phyloP scores from a whole-genome alignment of 345 rosid species.

The Turritis glabra region DNA sequence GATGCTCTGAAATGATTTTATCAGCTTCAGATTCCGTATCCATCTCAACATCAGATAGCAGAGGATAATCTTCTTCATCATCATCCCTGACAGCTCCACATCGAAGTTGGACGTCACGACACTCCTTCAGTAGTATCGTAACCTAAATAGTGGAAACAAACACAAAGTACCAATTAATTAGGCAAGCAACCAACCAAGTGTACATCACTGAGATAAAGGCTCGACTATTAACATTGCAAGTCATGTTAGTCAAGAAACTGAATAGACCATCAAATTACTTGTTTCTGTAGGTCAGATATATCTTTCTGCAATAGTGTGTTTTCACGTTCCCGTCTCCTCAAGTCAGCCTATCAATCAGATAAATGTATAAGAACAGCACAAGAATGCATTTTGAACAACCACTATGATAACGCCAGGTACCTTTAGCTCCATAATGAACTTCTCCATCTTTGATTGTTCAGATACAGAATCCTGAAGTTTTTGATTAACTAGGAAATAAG shows the following conservation, averaged over 20 bases:
- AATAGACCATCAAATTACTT: conserved; percentile 48
- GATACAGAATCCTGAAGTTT: conserved; percentile 71
- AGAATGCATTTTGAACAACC: conserved; percentile 5
- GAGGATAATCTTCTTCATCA: conserved; percentile 46
- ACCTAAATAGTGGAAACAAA: conserved; percentile 52
- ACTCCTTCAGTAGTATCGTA: conserved; percentile 89
- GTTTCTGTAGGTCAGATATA: conserved; percentile 79
- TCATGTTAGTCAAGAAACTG: conserved; percentile 15
- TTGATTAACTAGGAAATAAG: conserved; percentile 68
- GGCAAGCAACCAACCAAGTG: conserved; percentile 19
- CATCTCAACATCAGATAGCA: conserved; percentile 48
- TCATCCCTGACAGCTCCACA: conserved; percentile 63
- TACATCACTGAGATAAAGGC: conserved; percentile 4
- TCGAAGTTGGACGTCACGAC: conserved; percentile 89
- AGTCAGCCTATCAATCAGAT: conserved; percentile 58
- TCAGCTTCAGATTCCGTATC: conserved; percentile 62
- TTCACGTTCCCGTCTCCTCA: conserved; percentile 83
- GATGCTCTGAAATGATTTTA: conserved; percentile 69
- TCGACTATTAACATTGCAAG: conserved; percentile 16
- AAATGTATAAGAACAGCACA: conserved; percentile 10
- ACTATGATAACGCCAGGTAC: conserved; percentile 36
- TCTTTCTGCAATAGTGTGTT: conserved; percentile 67
- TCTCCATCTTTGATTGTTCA: conserved; percentile 74
- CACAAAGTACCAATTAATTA: conserved; percentile 22
- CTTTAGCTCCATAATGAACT: conserved; percentile 71